phyloP scores from a whole-genome alignment of 805 yeast species.

The Schizosaccharomyces cryophilus region DNA sequence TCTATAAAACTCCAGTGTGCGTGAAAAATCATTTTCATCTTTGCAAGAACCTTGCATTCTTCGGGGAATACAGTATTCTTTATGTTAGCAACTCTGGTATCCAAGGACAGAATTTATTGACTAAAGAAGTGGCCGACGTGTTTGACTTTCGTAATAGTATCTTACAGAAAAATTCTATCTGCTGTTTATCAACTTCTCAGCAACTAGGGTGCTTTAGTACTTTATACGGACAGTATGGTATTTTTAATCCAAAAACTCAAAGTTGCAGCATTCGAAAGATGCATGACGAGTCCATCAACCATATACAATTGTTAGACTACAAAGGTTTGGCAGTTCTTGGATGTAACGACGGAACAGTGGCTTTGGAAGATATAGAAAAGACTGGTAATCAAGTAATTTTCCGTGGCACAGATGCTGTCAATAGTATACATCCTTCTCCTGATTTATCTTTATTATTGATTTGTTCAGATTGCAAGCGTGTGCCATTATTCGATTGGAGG shows the following conservation, averaged over 20 bases:
- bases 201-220: neutral
- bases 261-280: neutral
- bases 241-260: neutral
- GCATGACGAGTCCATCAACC: neutral
- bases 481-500: neutral
- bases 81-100: neutral
- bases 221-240: neutral
- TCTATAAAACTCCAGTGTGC: neutral
- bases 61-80: neutral
- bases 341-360: neutral
- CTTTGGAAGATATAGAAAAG: neutral
- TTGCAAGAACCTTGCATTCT: neutral
- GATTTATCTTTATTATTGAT: constrained; percentile 7
- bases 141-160: neutral
- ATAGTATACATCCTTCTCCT: constrained; percentile 24
- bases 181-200: neutral
- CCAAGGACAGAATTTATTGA: neutral
- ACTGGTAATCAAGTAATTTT: neutral
- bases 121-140: neutral
- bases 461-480: neutral
- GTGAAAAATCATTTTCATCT: neutral
- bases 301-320: neutral
- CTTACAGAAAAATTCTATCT: neutral
- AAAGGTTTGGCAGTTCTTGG: neutral
- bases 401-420: constrained; percentile 17